Conservation (phyloP, 1,139 yeast species). For the Protomyces gravidus region DNA sequence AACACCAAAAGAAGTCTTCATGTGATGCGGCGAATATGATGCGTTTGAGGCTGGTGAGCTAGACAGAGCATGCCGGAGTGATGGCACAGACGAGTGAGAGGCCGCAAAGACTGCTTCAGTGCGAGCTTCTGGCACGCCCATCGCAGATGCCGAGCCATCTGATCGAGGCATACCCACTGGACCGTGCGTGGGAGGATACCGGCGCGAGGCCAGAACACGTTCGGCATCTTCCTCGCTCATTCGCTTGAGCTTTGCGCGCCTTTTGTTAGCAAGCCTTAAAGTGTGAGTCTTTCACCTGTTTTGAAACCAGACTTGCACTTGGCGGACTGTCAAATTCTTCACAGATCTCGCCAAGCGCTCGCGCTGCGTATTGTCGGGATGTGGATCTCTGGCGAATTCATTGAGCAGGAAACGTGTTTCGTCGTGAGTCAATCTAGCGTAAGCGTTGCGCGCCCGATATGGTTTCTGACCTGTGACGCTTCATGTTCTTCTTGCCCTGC, state of each 20-base stretch:
- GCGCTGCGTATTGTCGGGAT: constrained; percentile 32
- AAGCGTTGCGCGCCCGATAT: not conserved
- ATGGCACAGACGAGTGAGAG: not conserved
- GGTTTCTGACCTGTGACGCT: constrained; percentile 22
- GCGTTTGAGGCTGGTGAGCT: not conserved
- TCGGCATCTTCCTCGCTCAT: constrained; percentile 25
- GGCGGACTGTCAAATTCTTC: constrained; percentile 33
- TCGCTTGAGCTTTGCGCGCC: constrained; percentile 27
- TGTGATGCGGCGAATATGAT: not conserved
- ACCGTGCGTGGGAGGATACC: constrained; percentile 18
- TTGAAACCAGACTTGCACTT: constrained; percentile 35
- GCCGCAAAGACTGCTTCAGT: not conserved
- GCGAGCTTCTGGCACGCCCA: not conserved
- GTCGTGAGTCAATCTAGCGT: constrained; percentile 31
- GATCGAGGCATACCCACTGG: not conserved
- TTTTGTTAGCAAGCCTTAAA: not conserved
- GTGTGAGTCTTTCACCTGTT: constrained; percentile 30
- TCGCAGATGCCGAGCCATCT: not conserved
- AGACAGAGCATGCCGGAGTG: not conserved
- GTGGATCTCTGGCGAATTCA: constrained; percentile 33
- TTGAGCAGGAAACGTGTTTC: constrained; percentile 34
- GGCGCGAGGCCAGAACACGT: constrained; percentile 20
- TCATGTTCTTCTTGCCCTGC: constrained; percentile 17
- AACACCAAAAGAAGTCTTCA: not conserved
- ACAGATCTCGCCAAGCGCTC: constrained; percentile 32